These are phyloP conservation scores for Aspergillus niger DNA, from an alignment of 2,329 filamentous ascomycete species.

Conservation along the genomic window DNA sequence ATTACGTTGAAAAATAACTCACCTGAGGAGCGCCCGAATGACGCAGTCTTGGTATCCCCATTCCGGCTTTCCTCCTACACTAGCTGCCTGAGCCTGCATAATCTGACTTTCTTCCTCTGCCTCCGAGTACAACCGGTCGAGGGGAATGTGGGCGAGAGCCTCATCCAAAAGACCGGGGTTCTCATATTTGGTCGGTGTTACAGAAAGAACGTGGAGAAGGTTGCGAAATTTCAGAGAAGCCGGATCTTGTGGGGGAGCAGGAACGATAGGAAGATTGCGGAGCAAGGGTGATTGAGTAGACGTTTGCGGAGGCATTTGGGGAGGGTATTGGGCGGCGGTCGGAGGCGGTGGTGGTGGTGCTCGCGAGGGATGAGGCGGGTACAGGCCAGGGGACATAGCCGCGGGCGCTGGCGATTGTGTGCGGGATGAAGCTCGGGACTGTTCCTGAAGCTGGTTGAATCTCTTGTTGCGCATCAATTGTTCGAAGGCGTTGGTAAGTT, in stretches of 20 bases:
- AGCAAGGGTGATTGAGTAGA: slow-evolving; percentile 37
- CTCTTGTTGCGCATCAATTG: slow-evolving; percentile 82
- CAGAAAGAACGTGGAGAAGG: slow-evolving; percentile 79
- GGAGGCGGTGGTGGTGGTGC: slow-evolving; percentile 41
- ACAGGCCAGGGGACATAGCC: slow-evolving; percentile 22
- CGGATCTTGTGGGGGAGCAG: slow-evolving; percentile 73
- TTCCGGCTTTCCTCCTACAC: slow-evolving; percentile 79
- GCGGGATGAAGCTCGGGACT: slow-evolving; percentile 59
- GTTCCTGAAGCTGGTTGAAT: slow-evolving; percentile 76
- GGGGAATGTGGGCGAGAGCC: slow-evolving; percentile 79
- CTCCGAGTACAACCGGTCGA: slow-evolving; percentile 89
- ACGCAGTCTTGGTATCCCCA: slow-evolving; percentile 99
- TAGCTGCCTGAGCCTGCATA: slow-evolving; percentile 81
- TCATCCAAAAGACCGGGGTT: slow-evolving; percentile 94
- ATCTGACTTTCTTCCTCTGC: slow-evolving; percentile 93
- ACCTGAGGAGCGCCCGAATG: slow-evolving; percentile 82
- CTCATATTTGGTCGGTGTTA: slow-evolving; percentile 91
- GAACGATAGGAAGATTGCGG: slow-evolving; percentile 69
- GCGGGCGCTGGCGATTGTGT: slow-evolving; percentile 57
- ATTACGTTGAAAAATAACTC: slow-evolving; percentile 36
- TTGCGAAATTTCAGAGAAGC: slow-evolving; percentile 75
- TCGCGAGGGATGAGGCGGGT: slow-evolving; percentile 35
- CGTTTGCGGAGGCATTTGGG: slow-evolving; percentile 24
- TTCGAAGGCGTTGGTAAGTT: slow-evolving; percentile 81
- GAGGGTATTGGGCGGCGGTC: slow-evolving; percentile 24